A percentile compares a stretch with the other conserved stretches of the same genome.
Conservation (phyloP, 2,329 filamentous ascomycete genomes). For the Onygenales sp. region DNA sequence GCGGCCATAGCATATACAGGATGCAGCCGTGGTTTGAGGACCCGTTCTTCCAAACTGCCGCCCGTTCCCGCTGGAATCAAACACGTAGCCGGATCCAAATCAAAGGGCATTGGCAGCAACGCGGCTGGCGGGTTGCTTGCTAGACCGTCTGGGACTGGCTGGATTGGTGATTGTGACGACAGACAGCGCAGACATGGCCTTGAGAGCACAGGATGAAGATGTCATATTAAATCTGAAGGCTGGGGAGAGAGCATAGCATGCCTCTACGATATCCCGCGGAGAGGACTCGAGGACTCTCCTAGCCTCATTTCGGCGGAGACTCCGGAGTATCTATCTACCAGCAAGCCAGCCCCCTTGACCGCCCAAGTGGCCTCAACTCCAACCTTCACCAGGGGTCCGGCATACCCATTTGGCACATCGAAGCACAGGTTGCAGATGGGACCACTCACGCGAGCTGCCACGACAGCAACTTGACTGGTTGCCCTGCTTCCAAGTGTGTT, state of each 20-base stretch:
- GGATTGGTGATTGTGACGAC: background rate
- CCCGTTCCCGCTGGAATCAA: background rate
- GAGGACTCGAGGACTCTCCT: too few relatives aligned
- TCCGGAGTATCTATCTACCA: background rate
- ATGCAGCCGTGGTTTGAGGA: background rate
- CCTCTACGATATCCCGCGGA: too few relatives aligned
- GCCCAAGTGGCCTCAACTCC: background rate
- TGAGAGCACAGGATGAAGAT: too few relatives aligned
- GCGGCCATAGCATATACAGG: background rate
- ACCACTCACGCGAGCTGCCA: conserved; percentile 7
- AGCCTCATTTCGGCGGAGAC: too few relatives aligned
- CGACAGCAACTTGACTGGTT: conserved; percentile 10
- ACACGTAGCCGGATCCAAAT: background rate
- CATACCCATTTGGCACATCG: background rate
- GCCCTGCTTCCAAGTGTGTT: conserved; percentile 6
- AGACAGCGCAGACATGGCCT: too few relatives aligned
- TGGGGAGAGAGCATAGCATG: too few relatives aligned
- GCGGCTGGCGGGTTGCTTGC: background rate
- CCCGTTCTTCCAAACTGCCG: background rate
- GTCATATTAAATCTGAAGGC: too few relatives aligned
- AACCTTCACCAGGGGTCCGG: background rate
- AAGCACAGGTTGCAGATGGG: conserved; percentile 2
- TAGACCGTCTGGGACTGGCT: too few relatives aligned
- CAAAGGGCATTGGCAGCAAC: background rate
- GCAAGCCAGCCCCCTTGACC: background rate